A percentile compares a stretch with the other conserved stretches of the same genome.
phyloP scores from a whole-genome alignment of 441 rosid species.

The Mallotus japonicus region DNA sequence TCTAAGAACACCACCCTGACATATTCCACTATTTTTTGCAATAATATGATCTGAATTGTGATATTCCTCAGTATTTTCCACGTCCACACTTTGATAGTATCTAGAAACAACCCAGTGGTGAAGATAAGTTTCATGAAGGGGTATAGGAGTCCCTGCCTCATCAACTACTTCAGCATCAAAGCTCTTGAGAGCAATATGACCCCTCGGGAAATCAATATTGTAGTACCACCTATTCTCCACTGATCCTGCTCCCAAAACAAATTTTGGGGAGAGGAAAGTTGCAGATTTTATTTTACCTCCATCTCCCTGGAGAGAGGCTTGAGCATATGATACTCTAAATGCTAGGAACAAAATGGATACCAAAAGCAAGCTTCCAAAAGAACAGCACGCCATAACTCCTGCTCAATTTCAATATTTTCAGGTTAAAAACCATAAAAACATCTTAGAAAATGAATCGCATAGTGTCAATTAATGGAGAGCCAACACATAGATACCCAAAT shows the following conservation, averaged over 20 bases:
- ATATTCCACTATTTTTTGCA: conserved; percentile 57
- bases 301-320: conserved; percentile 20
- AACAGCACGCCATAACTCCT: conserved; percentile 38
- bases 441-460: neutral
- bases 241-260: conserved; percentile 70
- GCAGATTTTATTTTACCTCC: conserved; percentile 41
- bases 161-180: conserved; percentile 72
- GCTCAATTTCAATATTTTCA: conserved; percentile 19
- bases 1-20: conserved; percentile 37
- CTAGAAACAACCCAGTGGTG: conserved; percentile 72
- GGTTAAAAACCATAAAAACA: neutral
- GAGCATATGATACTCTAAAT: conserved; percentile 24
- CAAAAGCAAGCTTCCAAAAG: conserved; percentile 28
- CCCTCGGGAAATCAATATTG: conserved; percentile 71
- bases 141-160: conserved; percentile 58
- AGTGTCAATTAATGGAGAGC: neutral
- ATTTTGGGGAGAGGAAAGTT: conserved; percentile 59
- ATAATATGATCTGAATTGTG: conserved; percentile 25
- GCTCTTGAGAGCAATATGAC: conserved; percentile 69
- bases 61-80: conserved; percentile 9
- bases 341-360: conserved; percentile 30
- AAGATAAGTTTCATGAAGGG: conserved; percentile 82
- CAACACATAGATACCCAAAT: no score
- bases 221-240: conserved; percentile 48
- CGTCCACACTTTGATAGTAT: conserved; percentile 39